Conservation (phyloP, 495 filamentous ascomycete genomes). For the Annulohypoxylon nitens region DNA sequence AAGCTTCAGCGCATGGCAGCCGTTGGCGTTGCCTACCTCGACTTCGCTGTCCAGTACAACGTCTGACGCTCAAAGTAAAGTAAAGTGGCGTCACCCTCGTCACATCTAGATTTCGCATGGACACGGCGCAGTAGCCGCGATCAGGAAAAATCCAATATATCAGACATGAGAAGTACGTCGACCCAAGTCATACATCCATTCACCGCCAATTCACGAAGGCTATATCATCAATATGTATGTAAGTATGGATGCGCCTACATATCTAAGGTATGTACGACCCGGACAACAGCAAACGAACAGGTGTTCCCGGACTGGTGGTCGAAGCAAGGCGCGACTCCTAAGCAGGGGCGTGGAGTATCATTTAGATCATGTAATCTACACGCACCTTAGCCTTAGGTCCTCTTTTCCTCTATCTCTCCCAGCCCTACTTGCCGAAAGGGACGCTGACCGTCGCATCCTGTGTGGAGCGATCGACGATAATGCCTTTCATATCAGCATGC, state of each 20-base stretch:
- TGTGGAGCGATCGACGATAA: slow-evolving; percentile 13
- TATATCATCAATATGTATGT: slow-evolving; percentile 1
- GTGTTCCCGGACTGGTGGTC: slow-evolving; percentile 21
- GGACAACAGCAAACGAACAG: slow-evolving; percentile 5
- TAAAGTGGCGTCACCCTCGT: background rate
- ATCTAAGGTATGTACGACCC: slow-evolving; percentile 10
- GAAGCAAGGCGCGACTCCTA: slow-evolving; percentile 9
- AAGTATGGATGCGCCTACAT: background rate
- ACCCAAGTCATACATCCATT: slow-evolving; percentile 2
- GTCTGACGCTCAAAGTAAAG: background rate
- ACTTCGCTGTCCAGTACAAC: slow-evolving; percentile 3
- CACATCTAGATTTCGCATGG: slow-evolving; percentile 13
- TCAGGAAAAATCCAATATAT: slow-evolving; percentile 13
- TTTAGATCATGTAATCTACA: slow-evolving; percentile 32
- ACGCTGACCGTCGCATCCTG: slow-evolving; percentile 35
- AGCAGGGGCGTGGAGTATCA: slow-evolving; percentile 22
- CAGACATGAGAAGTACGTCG: slow-evolving; percentile 31
- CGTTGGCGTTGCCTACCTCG: slow-evolving; percentile 8
- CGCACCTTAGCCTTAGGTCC: background rate
- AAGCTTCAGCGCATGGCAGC: slow-evolving; percentile 11
- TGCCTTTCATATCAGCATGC: slow-evolving; percentile 1
- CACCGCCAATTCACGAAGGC: slow-evolving; percentile 24
- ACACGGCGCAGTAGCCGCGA: slow-evolving; percentile 20
- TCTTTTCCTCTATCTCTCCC: background rate
- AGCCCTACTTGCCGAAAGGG: slow-evolving; percentile 35